Evolutionary conservation across 2,329 filamentous ascomycete species (phyloP).

Genomic region (Neocucurbitaria cava): DNA sequence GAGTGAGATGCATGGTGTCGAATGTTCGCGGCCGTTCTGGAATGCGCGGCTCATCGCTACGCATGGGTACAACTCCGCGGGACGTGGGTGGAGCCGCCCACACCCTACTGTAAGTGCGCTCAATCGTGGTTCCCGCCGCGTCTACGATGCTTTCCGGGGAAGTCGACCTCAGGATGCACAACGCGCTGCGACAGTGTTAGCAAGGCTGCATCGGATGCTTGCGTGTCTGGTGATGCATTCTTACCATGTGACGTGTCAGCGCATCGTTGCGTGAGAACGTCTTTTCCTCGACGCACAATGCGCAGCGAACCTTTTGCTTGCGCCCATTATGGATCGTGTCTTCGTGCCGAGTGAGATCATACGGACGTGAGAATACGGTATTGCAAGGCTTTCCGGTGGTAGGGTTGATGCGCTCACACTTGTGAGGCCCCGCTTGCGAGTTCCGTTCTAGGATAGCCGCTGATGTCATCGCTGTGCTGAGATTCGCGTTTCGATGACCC

Average conservation of each 20-base stretch:
- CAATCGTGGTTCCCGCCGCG: slow-evolving; percentile 50
- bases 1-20: slow-evolving; percentile 15
- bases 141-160: slow-evolving; percentile 69
- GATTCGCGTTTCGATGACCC: slow-evolving; percentile 70
- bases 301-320: slow-evolving; percentile 93
- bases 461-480: slow-evolving; percentile 57
- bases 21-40: slow-evolving; percentile 31
- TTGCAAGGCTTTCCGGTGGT: slow-evolving; percentile 95
- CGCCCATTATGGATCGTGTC: slow-evolving; percentile 96
- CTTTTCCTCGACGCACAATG: slow-evolving; percentile 94
- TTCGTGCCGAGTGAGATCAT: slow-evolving; percentile 95
- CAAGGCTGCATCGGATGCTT: slow-evolving; percentile 17
- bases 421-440: slow-evolving; percentile 90
- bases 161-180: slow-evolving; percentile 87
- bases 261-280: slow-evolving; percentile 96
- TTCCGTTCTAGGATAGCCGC: slow-evolving; percentile 69
- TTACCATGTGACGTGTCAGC: slow-evolving; percentile 82
- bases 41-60: slow-evolving; percentile 20
- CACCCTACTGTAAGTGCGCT: slow-evolving; percentile 9
- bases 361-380: slow-evolving; percentile 91
- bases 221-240: slow-evolving; percentile 24
- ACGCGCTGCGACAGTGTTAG: slow-evolving; percentile 63
- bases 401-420: slow-evolving; percentile 91
- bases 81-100: slow-evolving; percentile 20
- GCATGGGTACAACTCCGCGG: slow-evolving; percentile 13